Percentiles rank a stretch among this genome's conserved stretches.
Evolutionary conservation across 495 filamentous ascomycete species (phyloP).

Genomic region (Neurospora sp.): DNA sequence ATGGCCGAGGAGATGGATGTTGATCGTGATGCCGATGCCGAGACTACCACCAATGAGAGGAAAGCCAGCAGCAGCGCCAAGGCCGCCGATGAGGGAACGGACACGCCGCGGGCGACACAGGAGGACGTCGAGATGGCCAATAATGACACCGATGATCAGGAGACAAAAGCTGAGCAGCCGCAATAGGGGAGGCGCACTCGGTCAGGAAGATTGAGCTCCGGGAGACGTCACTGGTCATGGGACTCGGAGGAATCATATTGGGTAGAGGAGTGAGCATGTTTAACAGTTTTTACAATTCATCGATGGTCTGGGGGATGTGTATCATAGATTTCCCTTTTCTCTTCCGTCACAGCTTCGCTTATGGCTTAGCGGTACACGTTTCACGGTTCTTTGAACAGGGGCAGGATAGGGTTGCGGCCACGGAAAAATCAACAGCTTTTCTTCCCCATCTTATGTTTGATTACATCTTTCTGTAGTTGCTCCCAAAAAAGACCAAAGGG

Average conservation of each 20-base stretch:
- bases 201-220: neutral
- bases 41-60: neutral
- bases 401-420: neutral
- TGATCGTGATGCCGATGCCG: neutral
- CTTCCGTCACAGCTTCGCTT: neutral
- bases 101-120: conserved; percentile 12
- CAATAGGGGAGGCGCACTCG: neutral
- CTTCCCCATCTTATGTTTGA: neutral
- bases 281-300: neutral
- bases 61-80: neutral
- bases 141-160: conserved; percentile 25
- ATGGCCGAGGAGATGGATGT: neutral
- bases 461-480: neutral
- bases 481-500: neutral
- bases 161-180: conserved; percentile 22
- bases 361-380: neutral
- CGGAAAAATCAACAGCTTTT: neutral
- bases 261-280: neutral
- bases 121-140: conserved; percentile 37
- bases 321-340: neutral
- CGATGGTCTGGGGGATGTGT: neutral
- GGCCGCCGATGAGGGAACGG: conserved; percentile 3
- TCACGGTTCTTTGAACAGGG: neutral
- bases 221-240: neutral
- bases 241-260: neutral